phyloP scores from a whole-genome alignment of 78 protist species.

The Emiliania huxleyi region DNA sequence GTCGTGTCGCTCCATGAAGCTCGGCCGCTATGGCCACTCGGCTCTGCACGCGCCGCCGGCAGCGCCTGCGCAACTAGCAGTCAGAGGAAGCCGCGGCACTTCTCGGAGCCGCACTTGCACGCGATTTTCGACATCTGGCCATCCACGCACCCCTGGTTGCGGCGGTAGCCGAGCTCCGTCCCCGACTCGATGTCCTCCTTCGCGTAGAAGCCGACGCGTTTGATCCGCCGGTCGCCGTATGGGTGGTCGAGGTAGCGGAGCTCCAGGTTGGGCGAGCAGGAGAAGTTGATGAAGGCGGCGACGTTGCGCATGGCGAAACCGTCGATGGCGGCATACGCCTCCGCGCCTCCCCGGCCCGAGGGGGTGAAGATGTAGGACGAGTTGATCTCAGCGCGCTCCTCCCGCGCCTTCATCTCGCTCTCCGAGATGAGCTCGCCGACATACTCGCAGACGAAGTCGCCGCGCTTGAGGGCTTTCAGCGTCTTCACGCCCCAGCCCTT shows the following conservation, averaged over 20 bases:
- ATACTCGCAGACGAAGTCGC: background rate
- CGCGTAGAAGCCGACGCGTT: background rate
- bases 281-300: background rate
- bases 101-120: too few species aligned
- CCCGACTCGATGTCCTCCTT: background rate
- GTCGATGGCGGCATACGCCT: background rate
- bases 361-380: background rate
- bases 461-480: background rate
- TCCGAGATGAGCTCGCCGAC: background rate
- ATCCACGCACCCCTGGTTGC: too few species aligned
- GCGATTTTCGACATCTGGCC: too few species aligned
- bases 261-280: background rate
- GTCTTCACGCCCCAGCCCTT: conserved; percentile 1
- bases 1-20: too few species aligned
- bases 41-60: too few species aligned
- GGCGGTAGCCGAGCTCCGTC: background rate
- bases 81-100: too few species aligned
- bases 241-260: background rate
- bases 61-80: too few species aligned
- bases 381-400: too few species aligned
- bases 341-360: too few species aligned
- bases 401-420: background rate
- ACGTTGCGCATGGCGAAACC: background rate
- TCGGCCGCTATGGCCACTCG: too few species aligned
- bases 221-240: background rate